Evolutionary conservation across 768 basidiomycete species (phyloP).

Genomic region (Candolleomyces efflorescens): DNA sequence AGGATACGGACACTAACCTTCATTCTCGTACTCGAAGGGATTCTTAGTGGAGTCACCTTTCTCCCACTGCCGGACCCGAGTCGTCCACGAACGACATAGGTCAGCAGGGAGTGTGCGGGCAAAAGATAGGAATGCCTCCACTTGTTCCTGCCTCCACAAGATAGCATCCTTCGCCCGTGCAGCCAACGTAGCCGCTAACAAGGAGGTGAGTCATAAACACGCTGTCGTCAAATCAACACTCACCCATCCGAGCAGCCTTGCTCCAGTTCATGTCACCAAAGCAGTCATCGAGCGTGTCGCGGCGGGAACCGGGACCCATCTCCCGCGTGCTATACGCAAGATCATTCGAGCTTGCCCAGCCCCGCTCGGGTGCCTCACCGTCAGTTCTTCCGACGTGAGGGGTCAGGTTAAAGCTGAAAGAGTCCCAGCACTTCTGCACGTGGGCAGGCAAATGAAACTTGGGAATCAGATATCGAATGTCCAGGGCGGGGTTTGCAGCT

Average conservation of each 20-base stretch:
- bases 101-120: slow-evolving; percentile 3
- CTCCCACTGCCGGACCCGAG: slow-evolving; percentile 18
- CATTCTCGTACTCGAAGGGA: slow-evolving; percentile 12
- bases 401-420: slow-evolving; percentile 20
- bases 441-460: slow-evolving; percentile 26
- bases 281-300: slow-evolving; percentile 22
- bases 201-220: neutral
- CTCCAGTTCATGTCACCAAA: slow-evolving; percentile 25
- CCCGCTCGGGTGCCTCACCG: slow-evolving; percentile 30
- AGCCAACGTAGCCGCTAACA: slow-evolving; percentile 5
- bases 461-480: slow-evolving; percentile 10
- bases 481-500: neutral
- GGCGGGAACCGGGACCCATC: slow-evolving; percentile 31
- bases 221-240: too few relatives aligned
- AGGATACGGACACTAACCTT: too few relatives aligned
- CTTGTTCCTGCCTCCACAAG: neutral
- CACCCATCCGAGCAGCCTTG: slow-evolving; percentile 17
- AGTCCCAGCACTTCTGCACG: slow-evolving; percentile 15
- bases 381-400: slow-evolving; percentile 26
- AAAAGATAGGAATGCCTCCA: neutral
- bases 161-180: neutral
- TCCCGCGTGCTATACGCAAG: slow-evolving; percentile 26
- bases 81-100: slow-evolving; percentile 15
- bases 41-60: slow-evolving; percentile 12
- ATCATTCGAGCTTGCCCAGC: slow-evolving; percentile 24